Evolutionary conservation across 2,329 filamentous ascomycete species (phyloP), one percentile per base, ranked within the genome.

Genomic region (Aspergillus brunneoviolaceus): DNA sequence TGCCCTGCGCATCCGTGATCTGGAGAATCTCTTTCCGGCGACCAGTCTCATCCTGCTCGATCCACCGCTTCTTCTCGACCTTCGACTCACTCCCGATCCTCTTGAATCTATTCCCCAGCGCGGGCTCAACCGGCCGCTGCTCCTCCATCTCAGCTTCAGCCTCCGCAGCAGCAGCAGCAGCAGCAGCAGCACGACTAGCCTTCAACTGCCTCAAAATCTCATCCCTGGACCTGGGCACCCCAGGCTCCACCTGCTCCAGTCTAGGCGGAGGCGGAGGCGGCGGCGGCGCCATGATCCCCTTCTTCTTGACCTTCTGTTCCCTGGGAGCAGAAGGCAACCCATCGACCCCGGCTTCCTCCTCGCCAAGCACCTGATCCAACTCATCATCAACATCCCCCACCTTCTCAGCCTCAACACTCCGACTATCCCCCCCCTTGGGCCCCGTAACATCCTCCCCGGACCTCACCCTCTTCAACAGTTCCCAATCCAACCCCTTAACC

Each of bases 401-500:
- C 5, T 65, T 63, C n/a, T 67, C 69, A 1, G 73, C 70, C 7
- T 77, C 70, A 10, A 74, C 69, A 3, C 69, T 62, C 2, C 68
- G 67, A 1, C 66, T 60, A 52, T 56, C 62, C 58, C 62, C 66
- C 61, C 60, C 68, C 48, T 58, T 58, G 51, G 57, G 61, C 58
- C 65, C 61, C 55, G 57, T 72, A 25, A 91, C 82, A 74, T 93
- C 80, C 61, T 82, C 80, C 1, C 80, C 80, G n/a, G 73, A 76
- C 56, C 74, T 76, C 0, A 78, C 73, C 53, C 77, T 69, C 64
- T 72, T 67, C 63, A 82, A 79, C 12, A 98, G 80, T 74, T 90
- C 89, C 73, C 92, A 90, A 76, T 99, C 95, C 53, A 99, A 77
- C 0, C 95, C 95, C 72, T 97, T 98, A 51, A 98, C 89, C 65